Evolutionary conservation across 352 stramenopile genomes (phyloP).

Genomic region (Phytophthora constricta): DNA sequence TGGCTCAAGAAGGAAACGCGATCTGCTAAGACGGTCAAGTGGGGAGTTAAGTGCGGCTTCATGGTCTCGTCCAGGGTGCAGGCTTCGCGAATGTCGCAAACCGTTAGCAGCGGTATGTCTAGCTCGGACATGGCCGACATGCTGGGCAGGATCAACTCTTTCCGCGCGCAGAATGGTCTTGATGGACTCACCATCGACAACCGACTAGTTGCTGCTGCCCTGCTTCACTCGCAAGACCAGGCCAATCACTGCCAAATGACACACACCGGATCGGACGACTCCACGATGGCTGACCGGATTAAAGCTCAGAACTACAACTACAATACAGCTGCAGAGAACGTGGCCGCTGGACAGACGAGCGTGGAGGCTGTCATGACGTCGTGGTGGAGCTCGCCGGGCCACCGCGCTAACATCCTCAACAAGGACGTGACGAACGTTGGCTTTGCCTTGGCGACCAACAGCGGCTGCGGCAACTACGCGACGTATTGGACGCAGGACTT

Average conservation of each 20-base stretch:
- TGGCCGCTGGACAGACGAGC: slow-evolving; percentile 47
- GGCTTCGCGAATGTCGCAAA: too few species aligned
- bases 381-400: slow-evolving; percentile 55
- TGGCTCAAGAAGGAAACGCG: slow-evolving; percentile 32
- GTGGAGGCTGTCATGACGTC: slow-evolving; percentile 50
- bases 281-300: slow-evolving; percentile 38
- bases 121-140: slow-evolving; percentile 30
- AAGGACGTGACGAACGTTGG: slow-evolving; percentile 25
- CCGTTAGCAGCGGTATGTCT: slow-evolving; percentile 27
- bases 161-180: slow-evolving; percentile 43
- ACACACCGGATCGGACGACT: slow-evolving; percentile 43
- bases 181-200: slow-evolving; percentile 38
- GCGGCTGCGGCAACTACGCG: slow-evolving; percentile 36
- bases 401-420: slow-evolving; percentile 54
- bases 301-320: slow-evolving; percentile 50
- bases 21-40: slow-evolving; percentile 14
- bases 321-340: slow-evolving; percentile 49
- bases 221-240: slow-evolving; percentile 40
- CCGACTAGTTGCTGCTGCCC: slow-evolving; percentile 15
- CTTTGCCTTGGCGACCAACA: slow-evolving; percentile 30
- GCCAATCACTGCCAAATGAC: slow-evolving; percentile 48
- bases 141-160: slow-evolving; percentile 45
- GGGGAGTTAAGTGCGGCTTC: slow-evolving; percentile 35
- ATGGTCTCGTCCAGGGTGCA: slow-evolving; percentile 30
- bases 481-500: slow-evolving; percentile 65